Percentiles rank a stretch among this genome's conserved stretches.
phyloP scores from a whole-genome alignment of 176 grass and related monocot genomes.

The Melocanna baccifera region DNA sequence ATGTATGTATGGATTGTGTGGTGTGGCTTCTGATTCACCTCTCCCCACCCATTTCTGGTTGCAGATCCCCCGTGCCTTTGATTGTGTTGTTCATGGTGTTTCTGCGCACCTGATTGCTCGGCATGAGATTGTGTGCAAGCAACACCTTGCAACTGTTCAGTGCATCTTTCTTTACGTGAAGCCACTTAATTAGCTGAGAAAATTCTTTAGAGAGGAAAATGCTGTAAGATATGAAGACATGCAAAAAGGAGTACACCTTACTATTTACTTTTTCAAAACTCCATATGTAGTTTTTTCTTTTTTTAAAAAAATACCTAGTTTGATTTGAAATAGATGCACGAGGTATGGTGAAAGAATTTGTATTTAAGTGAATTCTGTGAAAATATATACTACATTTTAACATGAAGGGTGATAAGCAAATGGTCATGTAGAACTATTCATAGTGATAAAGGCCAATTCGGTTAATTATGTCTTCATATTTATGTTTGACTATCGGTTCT shows the following conservation, averaged over 20 bases:
- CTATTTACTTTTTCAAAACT: neutral
- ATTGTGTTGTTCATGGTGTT: fast-evolving
- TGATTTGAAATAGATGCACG: neutral
- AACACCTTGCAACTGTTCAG: neutral
- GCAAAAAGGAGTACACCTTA: neutral
- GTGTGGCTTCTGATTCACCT: conserved; percentile 66
- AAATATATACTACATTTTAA: neutral
- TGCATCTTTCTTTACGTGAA: neutral
- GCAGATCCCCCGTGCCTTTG: conserved; percentile 20
- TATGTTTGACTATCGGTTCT: too few species aligned
- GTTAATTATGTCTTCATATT: neutral
- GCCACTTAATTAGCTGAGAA: neutral
- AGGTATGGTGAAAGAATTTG: neutral
- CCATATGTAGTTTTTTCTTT: neutral
- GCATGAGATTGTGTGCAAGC: neutral
- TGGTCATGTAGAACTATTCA: neutral
- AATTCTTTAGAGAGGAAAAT: neutral
- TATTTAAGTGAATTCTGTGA: neutral
- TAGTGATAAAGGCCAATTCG: neutral
- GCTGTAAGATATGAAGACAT: neutral
- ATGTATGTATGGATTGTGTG: conserved; percentile 42
- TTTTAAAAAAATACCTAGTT: neutral
- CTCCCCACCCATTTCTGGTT: conserved; percentile 19
- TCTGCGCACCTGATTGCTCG: neutral
- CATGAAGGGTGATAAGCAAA: neutral